phyloP scores from a whole-genome alignment of 495 filamentous ascomycete species.

The Podospora tetraspora region DNA sequence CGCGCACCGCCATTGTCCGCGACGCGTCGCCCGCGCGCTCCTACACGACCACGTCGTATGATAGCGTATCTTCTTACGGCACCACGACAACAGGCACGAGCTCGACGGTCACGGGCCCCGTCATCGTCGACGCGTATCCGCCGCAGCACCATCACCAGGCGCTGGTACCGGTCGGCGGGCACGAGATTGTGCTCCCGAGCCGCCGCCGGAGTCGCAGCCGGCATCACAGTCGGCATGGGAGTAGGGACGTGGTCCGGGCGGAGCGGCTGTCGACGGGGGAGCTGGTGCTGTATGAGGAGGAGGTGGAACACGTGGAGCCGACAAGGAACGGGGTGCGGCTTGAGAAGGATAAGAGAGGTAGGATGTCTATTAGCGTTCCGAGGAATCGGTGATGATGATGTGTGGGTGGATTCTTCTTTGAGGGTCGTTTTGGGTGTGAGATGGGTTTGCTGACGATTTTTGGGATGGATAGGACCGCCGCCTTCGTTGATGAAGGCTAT shows the following conservation, averaged over 20 bases:
- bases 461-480: not conserved
- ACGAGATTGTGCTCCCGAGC: slow-evolving; percentile 44
- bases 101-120: slow-evolving; percentile 25
- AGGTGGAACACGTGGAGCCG: slow-evolving; percentile 49
- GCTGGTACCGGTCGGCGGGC: slow-evolving; percentile 11
- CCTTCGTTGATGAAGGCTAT: slow-evolving; percentile 9
- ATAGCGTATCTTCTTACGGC: slow-evolving; percentile 18
- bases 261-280: slow-evolving; percentile 47
- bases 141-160: not conserved
- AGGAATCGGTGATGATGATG: slow-evolving; percentile 43
- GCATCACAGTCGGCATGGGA: slow-evolving; percentile 22
- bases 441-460: slow-evolving; percentile 1
- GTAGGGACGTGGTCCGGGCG: slow-evolving; percentile 40
- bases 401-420: slow-evolving; percentile 19
- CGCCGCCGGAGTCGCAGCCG: slow-evolving; percentile 26
- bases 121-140: slow-evolving; percentile 31
- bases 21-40: slow-evolving; percentile 37
- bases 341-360: slow-evolving; percentile 84
- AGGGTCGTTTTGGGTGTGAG: slow-evolving; percentile 14
- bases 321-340: slow-evolving; percentile 56
- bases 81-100: slow-evolving; percentile 15
- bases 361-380: slow-evolving; percentile 62
- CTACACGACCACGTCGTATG: slow-evolving; percentile 27
- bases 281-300: slow-evolving; percentile 51
- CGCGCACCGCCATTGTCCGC: slow-evolving; percentile 36